phyloP scores from a whole-genome alignment of 371 early-diverging fungal genomes.

The Gilbertella persicaria region DNA sequence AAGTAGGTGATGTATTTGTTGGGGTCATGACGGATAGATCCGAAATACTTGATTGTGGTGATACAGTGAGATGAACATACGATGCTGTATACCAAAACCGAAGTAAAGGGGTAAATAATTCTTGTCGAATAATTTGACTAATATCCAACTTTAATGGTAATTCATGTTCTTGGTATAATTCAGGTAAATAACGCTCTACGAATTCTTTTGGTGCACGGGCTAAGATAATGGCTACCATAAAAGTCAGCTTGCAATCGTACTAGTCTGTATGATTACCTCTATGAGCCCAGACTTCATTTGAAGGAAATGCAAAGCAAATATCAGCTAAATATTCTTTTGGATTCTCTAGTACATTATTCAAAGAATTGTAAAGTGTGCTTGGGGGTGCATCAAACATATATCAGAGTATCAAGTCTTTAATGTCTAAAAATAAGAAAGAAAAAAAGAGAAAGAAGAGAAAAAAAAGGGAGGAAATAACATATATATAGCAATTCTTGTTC shows the following conservation, averaged over 20 bases:
- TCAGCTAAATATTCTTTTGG: conserved; percentile 48
- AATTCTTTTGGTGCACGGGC: conserved; percentile 22
- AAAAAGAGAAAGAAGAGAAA: background rate
- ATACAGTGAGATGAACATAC: conserved; percentile 11
- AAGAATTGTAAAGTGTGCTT: conserved; percentile 32
- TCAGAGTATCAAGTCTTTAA: background rate
- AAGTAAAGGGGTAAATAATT: conserved; percentile 24
- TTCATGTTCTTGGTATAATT: conserved; percentile 4
- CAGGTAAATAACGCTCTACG: conserved; percentile 17
- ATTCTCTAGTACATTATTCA: conserved; percentile 30
- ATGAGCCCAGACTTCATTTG: conserved; percentile 41
- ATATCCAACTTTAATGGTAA: conserved; percentile 18
- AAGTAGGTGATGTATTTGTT: conserved; percentile 2
- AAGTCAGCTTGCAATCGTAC: background rate
- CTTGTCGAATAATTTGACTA: conserved; percentile 20
- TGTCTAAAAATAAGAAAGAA: background rate
- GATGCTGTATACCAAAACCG: conserved; percentile 51
- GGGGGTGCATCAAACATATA: conserved; percentile 43
- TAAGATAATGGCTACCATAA: conserved; percentile 19
- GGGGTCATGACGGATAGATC: conserved; percentile 10
- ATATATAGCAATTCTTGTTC: too few relatives aligned
- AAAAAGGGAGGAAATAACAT: background rate
- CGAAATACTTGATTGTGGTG: conserved; percentile 13
- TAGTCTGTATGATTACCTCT: conserved; percentile 27
- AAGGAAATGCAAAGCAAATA: conserved; percentile 36